Conservation (phyloP, 805 yeast species). For the Metschnikowia matae region DNA sequence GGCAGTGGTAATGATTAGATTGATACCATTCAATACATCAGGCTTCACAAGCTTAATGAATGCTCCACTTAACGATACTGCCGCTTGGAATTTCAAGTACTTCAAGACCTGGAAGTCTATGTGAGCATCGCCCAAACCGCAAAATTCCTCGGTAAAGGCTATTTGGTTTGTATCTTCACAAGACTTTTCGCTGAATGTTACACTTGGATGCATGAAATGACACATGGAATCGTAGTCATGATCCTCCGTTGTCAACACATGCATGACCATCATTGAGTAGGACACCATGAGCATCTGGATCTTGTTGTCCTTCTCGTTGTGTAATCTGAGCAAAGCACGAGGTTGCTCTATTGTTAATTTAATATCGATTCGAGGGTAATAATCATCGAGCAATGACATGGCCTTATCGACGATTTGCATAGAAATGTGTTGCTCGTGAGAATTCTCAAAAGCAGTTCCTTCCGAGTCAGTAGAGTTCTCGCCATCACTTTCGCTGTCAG, state of each 20-base stretch:
- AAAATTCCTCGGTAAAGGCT: slow-evolving; percentile 20
- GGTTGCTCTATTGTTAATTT: slow-evolving; percentile 18
- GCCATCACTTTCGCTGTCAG: slow-evolving; percentile 7
- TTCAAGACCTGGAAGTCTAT: slow-evolving; percentile 24
- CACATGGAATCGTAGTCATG: slow-evolving; percentile 34
- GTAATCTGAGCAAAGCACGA: slow-evolving; percentile 21
- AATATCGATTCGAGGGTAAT: slow-evolving; percentile 13
- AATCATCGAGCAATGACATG: slow-evolving; percentile 8
- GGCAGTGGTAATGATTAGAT: slow-evolving; percentile 25
- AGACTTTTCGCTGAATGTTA: slow-evolving; percentile 27
- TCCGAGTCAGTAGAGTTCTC: slow-evolving; percentile 11
- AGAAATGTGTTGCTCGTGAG: background rate
- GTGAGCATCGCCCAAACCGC: slow-evolving; percentile 18
- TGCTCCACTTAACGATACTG: slow-evolving; percentile 20
- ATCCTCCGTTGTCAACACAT: slow-evolving; percentile 26
- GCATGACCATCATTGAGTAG: slow-evolving; percentile 34
- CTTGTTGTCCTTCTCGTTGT: slow-evolving; percentile 16
- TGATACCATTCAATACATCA: slow-evolving; percentile 29
- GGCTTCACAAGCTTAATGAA: slow-evolving; percentile 27
- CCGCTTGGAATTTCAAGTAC: slow-evolving; percentile 24
- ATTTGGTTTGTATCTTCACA: background rate
- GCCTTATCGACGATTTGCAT: slow-evolving; percentile 2
- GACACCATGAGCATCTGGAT: slow-evolving; percentile 29
- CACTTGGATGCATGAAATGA: slow-evolving; percentile 31
- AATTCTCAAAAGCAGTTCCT: background rate